Conservation (phyloP, 176 grass and related monocot species). For the Oropetium thomaeum region DNA sequence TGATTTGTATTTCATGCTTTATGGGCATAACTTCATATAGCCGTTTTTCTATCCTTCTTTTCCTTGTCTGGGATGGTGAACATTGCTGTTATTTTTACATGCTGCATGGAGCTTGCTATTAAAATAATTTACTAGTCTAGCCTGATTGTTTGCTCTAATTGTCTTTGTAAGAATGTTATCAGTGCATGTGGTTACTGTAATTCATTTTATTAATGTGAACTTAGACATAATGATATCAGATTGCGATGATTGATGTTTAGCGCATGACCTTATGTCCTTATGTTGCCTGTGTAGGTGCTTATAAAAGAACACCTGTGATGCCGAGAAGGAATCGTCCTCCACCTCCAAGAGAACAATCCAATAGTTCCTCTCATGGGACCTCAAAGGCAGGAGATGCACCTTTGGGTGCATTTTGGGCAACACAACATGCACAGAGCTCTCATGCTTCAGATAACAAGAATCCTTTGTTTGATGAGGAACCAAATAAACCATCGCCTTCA, state of each 20-base stretch:
- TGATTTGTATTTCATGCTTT: constrained; percentile 7
- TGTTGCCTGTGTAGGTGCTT: constrained; percentile 39
- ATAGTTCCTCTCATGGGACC: constrained; percentile 40
- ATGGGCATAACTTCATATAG: neutral
- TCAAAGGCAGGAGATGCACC: constrained; percentile 44
- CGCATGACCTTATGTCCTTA: constrained; percentile 7
- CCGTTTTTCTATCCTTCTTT: neutral
- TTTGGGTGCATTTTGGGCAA: constrained; percentile 75
- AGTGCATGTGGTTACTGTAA: neutral
- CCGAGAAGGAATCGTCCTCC: constrained; percentile 71
- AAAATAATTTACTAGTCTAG: constrained; percentile 6
- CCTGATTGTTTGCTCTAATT: neutral
- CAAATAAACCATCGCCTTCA: constrained; percentile 35
- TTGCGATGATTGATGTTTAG: neutral
- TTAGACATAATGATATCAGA: neutral
- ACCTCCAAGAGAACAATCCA: constrained; percentile 61
- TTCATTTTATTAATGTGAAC: constrained; percentile 1
- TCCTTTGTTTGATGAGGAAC: constrained; percentile 54
- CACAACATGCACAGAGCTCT: constrained; percentile 53
- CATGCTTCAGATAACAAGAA: constrained; percentile 36
- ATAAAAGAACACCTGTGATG: constrained; percentile 50
- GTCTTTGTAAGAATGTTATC: constrained; percentile 25
- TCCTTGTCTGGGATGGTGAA: neutral
- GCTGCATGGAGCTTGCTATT: neutral
- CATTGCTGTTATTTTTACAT: neutral